Evolutionary conservation across 192 early-diverging fungal species (phyloP), one percentile per base, ranked within the genome.

Genomic region (Rhizophagus prolifer): DNA sequence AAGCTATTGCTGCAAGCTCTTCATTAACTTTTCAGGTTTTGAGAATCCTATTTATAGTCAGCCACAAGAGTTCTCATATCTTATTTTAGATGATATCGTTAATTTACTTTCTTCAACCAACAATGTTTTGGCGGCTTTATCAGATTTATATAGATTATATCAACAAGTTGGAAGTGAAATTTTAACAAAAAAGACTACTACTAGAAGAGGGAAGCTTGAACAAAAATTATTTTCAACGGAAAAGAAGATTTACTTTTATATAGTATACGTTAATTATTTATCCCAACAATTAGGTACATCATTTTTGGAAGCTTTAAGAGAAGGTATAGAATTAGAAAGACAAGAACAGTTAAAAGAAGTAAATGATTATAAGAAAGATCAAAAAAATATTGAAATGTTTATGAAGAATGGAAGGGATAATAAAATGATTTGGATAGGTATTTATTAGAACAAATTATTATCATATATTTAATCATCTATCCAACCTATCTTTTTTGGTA

Each of bases 181-280:
- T 3, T 14, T 46, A 70, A n/a, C n/a, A 70, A 46, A 50, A 50
- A 47, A 47, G 13, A 6, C 23, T 26, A 6, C 23, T 26, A 4
- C 25, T 14, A 70, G 28, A 25, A 14, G 31, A 30, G 26, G 19
- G 14, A 25, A 46, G 3, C n/a, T 36, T 54, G 26, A 59, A 23
- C 28, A 60, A 60, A 58, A 66, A 75, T 28, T 23, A 19, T 75
- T 75, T 47, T 21, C 66, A 9, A 65, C 74, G 16, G 62, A 75
- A 31, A 75, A 75, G 31, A 75, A 75, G 31, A 30, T 75, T 47
- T 75, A 75, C 50, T 75, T 75, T 54, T 75, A 75, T 66, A 26
- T 75, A 50, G 74, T 47, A 23, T 75, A 75, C 25, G 21, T 63
- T 9, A 63, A 75, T 30, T 75, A 62, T 13, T 26, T 65, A 3